These are phyloP conservation scores for Nigrograna mackinnonii DNA, from an alignment of 2,329 filamentous ascomycete species.

Conservation along the genomic window DNA sequence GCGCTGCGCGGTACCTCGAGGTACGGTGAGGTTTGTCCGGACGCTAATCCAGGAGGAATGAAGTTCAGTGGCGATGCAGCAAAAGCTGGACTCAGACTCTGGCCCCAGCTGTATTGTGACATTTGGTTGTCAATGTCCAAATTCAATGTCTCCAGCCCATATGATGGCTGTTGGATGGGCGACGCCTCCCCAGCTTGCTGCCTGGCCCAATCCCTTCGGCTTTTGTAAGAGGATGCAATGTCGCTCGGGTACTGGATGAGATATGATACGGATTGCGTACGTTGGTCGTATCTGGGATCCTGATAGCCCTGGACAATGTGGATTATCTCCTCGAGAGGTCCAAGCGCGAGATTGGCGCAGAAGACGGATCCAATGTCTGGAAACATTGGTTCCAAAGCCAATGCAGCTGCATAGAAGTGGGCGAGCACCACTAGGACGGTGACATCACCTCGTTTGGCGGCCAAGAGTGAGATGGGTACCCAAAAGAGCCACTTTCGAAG, in stretches of 20 bases:
- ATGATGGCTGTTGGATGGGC: conserved; percentile 38
- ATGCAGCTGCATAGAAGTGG: conserved; percentile 86
- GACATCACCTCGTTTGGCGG: conserved; percentile 74
- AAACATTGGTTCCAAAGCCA: conserved; percentile 88
- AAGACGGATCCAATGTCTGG: conserved; percentile 90
- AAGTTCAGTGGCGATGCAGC: conserved; percentile 50
- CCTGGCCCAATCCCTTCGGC: conserved; percentile 41
- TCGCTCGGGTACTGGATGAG: conserved; percentile 52
- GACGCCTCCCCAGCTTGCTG: conserved; percentile 39
- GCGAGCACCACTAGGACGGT: conserved; percentile 82
- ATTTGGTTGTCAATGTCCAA: conserved; percentile 45
- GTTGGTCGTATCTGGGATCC: conserved; percentile 43
- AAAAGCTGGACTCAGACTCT: conserved; percentile 54
- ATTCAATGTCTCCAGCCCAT: conserved; percentile 42
- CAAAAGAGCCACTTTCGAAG: conserved; percentile 94
- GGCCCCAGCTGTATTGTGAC: conserved; percentile 43
- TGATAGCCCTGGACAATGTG: conserved; percentile 64
- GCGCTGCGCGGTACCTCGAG: conserved; percentile 49
- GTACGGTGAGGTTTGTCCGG: conserved; percentile 44
- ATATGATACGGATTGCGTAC: conserved; percentile 47
- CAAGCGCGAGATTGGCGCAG: conserved; percentile 68
- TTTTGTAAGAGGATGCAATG: conserved; percentile 46
- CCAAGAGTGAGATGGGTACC: conserved; percentile 84
- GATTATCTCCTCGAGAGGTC: conserved; percentile 85
- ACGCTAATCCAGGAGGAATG: conserved; percentile 35